A percentile compares a stretch with the other conserved stretches of the same genome.
phyloP scores from a whole-genome alignment of 2,329 filamentous ascomycete genomes.

The Colletotrichum tabaci region DNA sequence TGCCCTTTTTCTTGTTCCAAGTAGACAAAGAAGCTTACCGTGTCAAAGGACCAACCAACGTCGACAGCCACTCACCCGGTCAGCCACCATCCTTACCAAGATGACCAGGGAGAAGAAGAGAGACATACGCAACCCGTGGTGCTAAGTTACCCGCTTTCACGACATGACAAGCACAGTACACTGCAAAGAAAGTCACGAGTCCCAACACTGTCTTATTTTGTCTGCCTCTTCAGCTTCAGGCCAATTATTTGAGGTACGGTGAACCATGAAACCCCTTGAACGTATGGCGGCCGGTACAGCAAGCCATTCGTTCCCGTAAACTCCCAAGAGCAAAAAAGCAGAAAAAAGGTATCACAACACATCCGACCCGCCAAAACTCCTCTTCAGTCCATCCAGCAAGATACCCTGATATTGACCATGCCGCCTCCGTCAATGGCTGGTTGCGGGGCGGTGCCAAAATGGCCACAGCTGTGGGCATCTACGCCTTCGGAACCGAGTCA shows the following conservation, averaged over 20 bases:
- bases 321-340: slow-evolving; percentile 10
- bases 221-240: background rate
- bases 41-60: background rate
- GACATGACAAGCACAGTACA: background rate
- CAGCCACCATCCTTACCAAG: background rate
- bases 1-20: background rate
- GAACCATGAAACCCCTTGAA: slow-evolving; percentile 16
- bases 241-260: slow-evolving; percentile 12
- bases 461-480: background rate
- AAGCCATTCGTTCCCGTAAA: slow-evolving; percentile 22
- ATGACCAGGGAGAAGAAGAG: background rate
- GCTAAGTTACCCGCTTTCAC: background rate
- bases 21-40: background rate
- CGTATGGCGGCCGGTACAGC: background rate
- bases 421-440: too few relatives aligned
- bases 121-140: background rate
- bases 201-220: background rate
- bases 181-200: background rate
- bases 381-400: slow-evolving; percentile 11
- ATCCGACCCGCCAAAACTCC: slow-evolving; percentile 32
- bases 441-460: background rate
- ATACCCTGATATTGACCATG: too few relatives aligned
- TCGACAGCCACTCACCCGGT: background rate
- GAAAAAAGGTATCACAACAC: slow-evolving; percentile 31
- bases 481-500: background rate